These are phyloP conservation scores for Xanthoconium stramineum DNA, from an alignment of 768 basidiomycete species.

Conservation along the genomic window DNA sequence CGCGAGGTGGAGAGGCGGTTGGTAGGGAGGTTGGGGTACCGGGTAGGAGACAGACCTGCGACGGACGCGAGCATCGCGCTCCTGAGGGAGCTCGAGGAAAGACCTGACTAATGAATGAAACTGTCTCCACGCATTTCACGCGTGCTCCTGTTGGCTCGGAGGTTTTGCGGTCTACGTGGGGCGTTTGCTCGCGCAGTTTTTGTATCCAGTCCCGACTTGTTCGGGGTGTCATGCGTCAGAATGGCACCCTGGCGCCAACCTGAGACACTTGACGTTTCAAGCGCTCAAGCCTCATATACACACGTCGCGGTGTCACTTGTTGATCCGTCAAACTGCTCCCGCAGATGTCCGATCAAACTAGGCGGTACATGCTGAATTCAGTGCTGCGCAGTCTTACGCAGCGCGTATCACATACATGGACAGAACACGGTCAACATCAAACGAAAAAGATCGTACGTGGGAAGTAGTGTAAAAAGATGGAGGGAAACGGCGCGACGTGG, in stretches of 20 bases:
- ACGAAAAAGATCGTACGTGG: no score
- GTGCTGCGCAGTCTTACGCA: background rate
- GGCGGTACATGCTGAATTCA: background rate
- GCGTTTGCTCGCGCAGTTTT: no score
- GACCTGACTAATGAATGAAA: background rate
- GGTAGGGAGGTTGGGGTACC: conserved; percentile 20
- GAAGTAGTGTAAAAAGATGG: background rate
- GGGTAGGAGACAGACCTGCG: conserved; percentile 16
- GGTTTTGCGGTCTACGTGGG: background rate
- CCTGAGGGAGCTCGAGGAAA: conserved; percentile 19
- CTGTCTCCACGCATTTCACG: background rate
- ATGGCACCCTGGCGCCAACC: no score
- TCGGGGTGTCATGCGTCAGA: no score
- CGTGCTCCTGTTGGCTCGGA: background rate
- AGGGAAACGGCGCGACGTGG: background rate
- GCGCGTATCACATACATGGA: background rate
- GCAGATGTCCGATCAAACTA: background rate
- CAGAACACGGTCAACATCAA: background rate
- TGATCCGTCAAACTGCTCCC: background rate
- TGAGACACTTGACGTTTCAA: no score
- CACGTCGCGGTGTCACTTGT: background rate
- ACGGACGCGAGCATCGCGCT: conserved; percentile 24
- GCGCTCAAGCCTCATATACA: no score
- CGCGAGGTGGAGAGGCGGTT: conserved; percentile 31
- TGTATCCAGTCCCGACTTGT: no score